Evolutionary conservation across 1,284 basidiomycete species (phyloP).

Genomic region (Lentinula novae-zelandiae): DNA sequence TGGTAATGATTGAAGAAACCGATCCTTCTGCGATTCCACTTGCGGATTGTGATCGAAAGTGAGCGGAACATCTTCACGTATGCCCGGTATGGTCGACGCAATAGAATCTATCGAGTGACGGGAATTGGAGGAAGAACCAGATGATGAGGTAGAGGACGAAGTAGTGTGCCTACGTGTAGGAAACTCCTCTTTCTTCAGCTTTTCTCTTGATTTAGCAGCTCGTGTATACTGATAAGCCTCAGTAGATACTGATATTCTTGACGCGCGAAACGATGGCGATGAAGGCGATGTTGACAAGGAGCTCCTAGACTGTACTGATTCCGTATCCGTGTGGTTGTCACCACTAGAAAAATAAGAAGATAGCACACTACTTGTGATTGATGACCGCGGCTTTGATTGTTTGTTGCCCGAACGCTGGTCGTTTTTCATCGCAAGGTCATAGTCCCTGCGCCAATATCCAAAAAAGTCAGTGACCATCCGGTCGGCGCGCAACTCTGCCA

Average conservation of each 20-base stretch:
- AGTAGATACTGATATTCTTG: slow-evolving; percentile 3
- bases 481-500: slow-evolving; percentile 60
- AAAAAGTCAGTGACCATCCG: slow-evolving; percentile 69
- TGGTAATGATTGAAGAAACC: slow-evolving; percentile 42
- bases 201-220: slow-evolving; percentile 1
- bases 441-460: slow-evolving; percentile 68
- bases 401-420: slow-evolving; percentile 10
- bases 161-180: slow-evolving; percentile 1
- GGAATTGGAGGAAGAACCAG: slow-evolving; percentile 15
- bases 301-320: background rate
- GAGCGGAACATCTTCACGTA: slow-evolving; percentile 32
- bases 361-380: slow-evolving; percentile 27
- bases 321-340: slow-evolving; percentile 1
- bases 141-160: slow-evolving; percentile 15
- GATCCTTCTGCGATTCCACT: slow-evolving; percentile 12
- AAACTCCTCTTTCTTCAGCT: slow-evolving; percentile 9
- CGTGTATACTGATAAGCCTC: slow-evolving; percentile 8
- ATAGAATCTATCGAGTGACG: slow-evolving; percentile 27
- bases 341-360: slow-evolving; percentile 15
- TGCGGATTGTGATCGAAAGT: slow-evolving; percentile 50
- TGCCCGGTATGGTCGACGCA: slow-evolving; percentile 22
- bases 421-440: slow-evolving; percentile 50
- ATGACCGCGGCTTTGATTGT: slow-evolving; percentile 10
- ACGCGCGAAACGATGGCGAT: background rate
- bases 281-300: background rate